Evolutionary conservation across 306 rosid genomes (phyloP).

Genomic region (Trifolium pratense): DNA sequence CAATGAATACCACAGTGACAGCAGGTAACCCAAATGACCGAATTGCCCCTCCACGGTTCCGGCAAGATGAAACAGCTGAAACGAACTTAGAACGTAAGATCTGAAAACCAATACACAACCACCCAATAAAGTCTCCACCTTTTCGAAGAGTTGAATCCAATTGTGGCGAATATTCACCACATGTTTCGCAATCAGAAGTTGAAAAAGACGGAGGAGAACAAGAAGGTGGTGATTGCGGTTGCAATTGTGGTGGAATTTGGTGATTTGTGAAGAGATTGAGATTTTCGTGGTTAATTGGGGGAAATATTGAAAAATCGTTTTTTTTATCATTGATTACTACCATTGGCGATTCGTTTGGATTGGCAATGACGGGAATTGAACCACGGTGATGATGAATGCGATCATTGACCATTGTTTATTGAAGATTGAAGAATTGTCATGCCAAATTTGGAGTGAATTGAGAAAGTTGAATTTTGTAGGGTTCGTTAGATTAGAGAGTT

Average conservation of each 20-base stretch:
- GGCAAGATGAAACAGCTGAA: slow-evolving; percentile 42
- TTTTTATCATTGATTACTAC: slow-evolving; percentile 9
- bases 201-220: slow-evolving; percentile 38
- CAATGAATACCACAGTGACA: slow-evolving; percentile 41
- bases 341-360: slow-evolving; percentile 21
- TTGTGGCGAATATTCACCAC: slow-evolving; percentile 27
- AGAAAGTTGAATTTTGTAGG: background rate
- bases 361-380: too few relatives aligned
- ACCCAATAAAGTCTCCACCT: slow-evolving; percentile 33
- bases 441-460: background rate
- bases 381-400: background rate
- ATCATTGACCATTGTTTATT: background rate
- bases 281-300: slow-evolving; percentile 52
- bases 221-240: background rate
- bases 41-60: slow-evolving; percentile 38
- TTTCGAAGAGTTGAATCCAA: slow-evolving; percentile 42
- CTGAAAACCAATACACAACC: slow-evolving; percentile 51
- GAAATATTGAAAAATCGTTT: slow-evolving; percentile 35
- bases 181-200: slow-evolving; percentile 54
- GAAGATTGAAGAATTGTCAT: background rate
- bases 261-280: slow-evolving; percentile 27
- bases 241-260: background rate
- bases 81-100: slow-evolving; percentile 55
- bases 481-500: background rate
- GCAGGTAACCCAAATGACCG: slow-evolving; percentile 49